phyloP scores from a whole-genome alignment of 257 asterid genomes.

The Dorcoceras hygrometricum region DNA sequence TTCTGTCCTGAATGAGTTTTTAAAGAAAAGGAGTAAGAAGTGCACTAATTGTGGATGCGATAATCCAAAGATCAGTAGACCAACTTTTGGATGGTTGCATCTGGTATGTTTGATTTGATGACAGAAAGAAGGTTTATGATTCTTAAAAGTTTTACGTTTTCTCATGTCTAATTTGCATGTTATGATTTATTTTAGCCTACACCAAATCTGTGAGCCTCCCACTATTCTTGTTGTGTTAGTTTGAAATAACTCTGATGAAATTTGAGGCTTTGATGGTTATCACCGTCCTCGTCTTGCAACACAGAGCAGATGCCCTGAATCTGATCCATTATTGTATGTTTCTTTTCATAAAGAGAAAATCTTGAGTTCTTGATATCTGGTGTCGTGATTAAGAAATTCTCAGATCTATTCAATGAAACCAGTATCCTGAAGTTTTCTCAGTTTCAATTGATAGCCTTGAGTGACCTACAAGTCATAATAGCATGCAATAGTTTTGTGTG shows the following conservation, averaged over 20 bases:
- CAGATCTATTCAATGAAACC: background rate
- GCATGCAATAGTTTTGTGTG: background rate
- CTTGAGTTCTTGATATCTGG: background rate
- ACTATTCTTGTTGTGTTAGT: background rate
- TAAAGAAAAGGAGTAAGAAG: constrained; percentile 39
- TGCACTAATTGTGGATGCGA: constrained; percentile 47
- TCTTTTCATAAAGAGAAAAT: background rate
- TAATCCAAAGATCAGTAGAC: constrained; percentile 64
- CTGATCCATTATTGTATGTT: background rate
- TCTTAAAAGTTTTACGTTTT: background rate
- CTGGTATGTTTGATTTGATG: constrained; percentile 48
- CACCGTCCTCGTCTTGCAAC: background rate
- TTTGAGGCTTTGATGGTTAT: background rate
- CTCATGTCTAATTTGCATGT: background rate
- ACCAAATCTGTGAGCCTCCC: background rate
- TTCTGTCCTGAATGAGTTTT: constrained; percentile 55
- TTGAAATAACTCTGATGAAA: constrained; percentile 5
- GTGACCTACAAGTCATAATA: background rate
- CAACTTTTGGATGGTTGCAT: constrained; percentile 87
- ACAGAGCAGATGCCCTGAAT: background rate
- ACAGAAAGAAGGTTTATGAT: constrained; percentile 2
- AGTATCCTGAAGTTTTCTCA: background rate
- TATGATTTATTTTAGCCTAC: background rate
- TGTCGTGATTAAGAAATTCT: background rate
- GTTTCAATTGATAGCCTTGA: background rate